A percentile compares a stretch with the other conserved stretches of the same genome.
Conservation (phyloP, 352 stramenopile species). For the Globisporangium paddicum region DNA sequence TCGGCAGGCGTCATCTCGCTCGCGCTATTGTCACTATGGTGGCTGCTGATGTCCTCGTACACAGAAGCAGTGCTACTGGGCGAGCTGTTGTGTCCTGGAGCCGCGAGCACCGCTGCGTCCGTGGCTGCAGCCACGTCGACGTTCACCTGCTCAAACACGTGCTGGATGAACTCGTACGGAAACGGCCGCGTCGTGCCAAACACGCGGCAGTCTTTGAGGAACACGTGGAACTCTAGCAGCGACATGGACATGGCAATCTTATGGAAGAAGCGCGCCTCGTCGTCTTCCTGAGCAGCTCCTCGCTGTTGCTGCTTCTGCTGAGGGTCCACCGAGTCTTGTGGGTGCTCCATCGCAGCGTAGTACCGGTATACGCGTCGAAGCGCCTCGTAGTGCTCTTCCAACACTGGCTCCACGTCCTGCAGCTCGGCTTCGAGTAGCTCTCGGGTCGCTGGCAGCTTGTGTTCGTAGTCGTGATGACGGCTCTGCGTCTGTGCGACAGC, state of each 20-base stretch:
- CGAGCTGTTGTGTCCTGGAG: slow-evolving; percentile 5
- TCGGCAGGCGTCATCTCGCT: slow-evolving; percentile 60
- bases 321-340: not conserved
- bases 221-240: slow-evolving; percentile 52
- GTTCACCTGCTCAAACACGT: slow-evolving; percentile 53
- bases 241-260: slow-evolving; percentile 69
- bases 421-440: slow-evolving; percentile 29
- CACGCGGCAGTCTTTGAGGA: slow-evolving; percentile 67
- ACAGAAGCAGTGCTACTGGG: not conserved
- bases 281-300: not conserved
- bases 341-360: slow-evolving; percentile 48
- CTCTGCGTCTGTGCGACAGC: not conserved
- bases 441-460: slow-evolving; percentile 7
- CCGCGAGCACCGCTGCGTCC: slow-evolving; percentile 14
- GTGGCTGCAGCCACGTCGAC: slow-evolving; percentile 26
- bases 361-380: slow-evolving; percentile 49
- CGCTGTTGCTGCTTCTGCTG: slow-evolving; percentile 11
- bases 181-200: slow-evolving; percentile 46
- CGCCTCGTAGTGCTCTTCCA: slow-evolving; percentile 37
- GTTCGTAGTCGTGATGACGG: not conserved
- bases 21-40: slow-evolving; percentile 9
- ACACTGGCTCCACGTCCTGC: slow-evolving; percentile 27
- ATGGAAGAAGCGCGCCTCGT: slow-evolving; percentile 57
- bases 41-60: not conserved
- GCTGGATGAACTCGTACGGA: slow-evolving; percentile 53